Evolutionary conservation across 2,329 filamentous ascomycete species (phyloP).

Genomic region (Fusarium temperatum): DNA sequence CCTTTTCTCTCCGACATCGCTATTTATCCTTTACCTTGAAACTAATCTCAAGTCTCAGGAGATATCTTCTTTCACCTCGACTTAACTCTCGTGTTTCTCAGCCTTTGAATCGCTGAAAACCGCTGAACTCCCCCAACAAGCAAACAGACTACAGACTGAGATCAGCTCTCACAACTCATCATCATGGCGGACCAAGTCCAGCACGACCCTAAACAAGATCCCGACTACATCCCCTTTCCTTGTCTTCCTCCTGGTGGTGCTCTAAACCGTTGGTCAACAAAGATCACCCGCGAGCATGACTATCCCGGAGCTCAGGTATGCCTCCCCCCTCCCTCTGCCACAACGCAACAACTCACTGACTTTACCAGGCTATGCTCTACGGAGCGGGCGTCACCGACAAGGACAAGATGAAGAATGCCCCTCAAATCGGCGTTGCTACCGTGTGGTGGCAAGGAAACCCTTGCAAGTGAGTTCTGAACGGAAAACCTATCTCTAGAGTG

Average conservation of each 20-base stretch:
- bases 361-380: slow-evolving; percentile 85
- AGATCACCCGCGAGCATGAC: slow-evolving; percentile 85
- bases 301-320: slow-evolving; percentile 87
- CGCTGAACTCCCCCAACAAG: not conserved
- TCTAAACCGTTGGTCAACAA: slow-evolving; percentile 87
- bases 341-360: not conserved
- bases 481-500: not conserved
- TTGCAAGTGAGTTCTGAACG: slow-evolving; percentile 76
- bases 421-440: slow-evolving; percentile 89
- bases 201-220: slow-evolving; percentile 56
- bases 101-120: not conserved
- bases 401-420: slow-evolving; percentile 86
- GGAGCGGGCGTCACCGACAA: slow-evolving; percentile 86
- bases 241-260: slow-evolving; percentile 60
- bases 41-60: not conserved
- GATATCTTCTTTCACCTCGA: not conserved
- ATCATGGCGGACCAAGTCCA: slow-evolving; percentile 43
- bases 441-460: slow-evolving; percentile 99
- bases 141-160: not conserved
- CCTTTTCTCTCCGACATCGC: not conserved
- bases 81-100: not conserved
- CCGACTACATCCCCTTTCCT: slow-evolving; percentile 64
- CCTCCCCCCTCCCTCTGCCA: not conserved
- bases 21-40: not conserved
- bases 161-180: not conserved